A percentile compares a stretch with the other conserved stretches of the same genome.
Conservation (phyloP, 176 grass and related monocot genomes). For the Oryza rufipogon region DNA sequence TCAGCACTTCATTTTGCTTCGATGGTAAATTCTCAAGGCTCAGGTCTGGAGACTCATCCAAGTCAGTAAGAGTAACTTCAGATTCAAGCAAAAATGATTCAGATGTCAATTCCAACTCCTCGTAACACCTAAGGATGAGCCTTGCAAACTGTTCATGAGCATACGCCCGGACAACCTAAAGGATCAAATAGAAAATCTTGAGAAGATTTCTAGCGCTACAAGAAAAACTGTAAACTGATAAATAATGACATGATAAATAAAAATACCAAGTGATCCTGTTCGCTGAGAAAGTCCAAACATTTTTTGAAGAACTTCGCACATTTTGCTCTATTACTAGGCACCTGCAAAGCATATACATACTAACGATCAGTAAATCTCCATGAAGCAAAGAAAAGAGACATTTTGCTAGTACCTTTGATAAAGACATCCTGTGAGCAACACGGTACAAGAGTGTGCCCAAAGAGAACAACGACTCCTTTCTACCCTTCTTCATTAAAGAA, state of each 20-base stretch:
- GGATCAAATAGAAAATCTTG: slow-evolving; percentile 12
- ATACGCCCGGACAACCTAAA: slow-evolving; percentile 86
- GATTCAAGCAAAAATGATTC: slow-evolving; percentile 87
- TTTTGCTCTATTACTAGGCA: slow-evolving; percentile 81
- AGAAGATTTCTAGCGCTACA: not conserved
- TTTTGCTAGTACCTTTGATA: slow-evolving; percentile 75
- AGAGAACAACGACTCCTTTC: slow-evolving; percentile 92
- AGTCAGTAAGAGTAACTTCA: slow-evolving; percentile 86
- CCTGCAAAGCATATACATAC: slow-evolving; percentile 53
- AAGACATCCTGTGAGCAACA: slow-evolving; percentile 95
- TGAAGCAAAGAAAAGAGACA: not conserved
- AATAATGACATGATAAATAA: slow-evolving; percentile 27
- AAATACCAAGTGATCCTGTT: slow-evolving; percentile 95
- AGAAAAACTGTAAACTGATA: slow-evolving; percentile 19
- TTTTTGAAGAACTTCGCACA: slow-evolving; percentile 95
- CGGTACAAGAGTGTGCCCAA: slow-evolving; percentile 92
- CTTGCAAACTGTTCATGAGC: slow-evolving; percentile 99
- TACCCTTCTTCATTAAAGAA: slow-evolving; percentile 85
- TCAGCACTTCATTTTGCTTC: slow-evolving; percentile 50
- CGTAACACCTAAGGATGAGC: slow-evolving; percentile 88
- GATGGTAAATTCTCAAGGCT: slow-evolving; percentile 63
- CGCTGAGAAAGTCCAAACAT: slow-evolving; percentile 91
- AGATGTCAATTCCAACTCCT: slow-evolving; percentile 88
- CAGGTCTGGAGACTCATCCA: slow-evolving; percentile 78
- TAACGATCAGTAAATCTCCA: slow-evolving; percentile 23